Percentiles rank a stretch among this genome's conserved stretches.
These are phyloP conservation scores for Ustilaginoidea virens DNA, from an alignment of 2,329 filamentous ascomycete genomes.

Conservation along the genomic window DNA sequence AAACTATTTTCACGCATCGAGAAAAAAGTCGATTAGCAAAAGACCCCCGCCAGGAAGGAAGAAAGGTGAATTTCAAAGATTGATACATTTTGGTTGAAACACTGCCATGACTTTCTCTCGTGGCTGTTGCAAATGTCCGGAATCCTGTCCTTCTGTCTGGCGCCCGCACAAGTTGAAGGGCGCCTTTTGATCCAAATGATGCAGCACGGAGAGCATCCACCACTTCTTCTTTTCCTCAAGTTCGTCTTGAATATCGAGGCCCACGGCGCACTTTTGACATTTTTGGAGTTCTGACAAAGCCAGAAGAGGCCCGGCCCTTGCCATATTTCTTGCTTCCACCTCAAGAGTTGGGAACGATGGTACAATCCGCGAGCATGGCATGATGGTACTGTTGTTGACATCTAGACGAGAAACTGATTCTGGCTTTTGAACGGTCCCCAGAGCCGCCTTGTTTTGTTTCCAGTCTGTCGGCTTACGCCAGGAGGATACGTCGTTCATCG, in stretches of 20 bases:
- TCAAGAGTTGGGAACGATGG: too few relatives aligned
- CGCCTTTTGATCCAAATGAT: constrained; percentile 23
- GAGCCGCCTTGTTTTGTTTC: too few relatives aligned
- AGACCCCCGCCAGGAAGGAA: too few relatives aligned
- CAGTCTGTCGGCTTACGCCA: constrained; percentile 4
- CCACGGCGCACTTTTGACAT: constrained; percentile 1
- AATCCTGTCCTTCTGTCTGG: neutral
- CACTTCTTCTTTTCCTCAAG: constrained; percentile 12
- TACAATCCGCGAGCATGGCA: too few relatives aligned
- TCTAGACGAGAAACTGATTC: too few relatives aligned
- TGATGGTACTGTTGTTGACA: too few relatives aligned
- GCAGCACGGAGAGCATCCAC: constrained; percentile 46
- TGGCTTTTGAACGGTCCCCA: too few relatives aligned
- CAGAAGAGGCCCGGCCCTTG: constrained; percentile 4
- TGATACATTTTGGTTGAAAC: constrained; percentile 33
- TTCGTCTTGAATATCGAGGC: neutral
- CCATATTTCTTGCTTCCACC: constrained; percentile 6
- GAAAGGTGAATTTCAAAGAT: too few relatives aligned
- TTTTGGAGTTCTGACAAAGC: constrained; percentile 8
- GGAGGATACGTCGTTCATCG: constrained; percentile 1
- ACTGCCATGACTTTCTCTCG: constrained; percentile 27
- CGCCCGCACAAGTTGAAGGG: neutral
- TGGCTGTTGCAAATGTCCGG: neutral
- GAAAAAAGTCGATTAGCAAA: too few relatives aligned
- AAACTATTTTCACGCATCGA: too few relatives aligned